Evolutionary conservation across 306 rosid genomes (phyloP).

Genomic region (Fragaria vesca): DNA sequence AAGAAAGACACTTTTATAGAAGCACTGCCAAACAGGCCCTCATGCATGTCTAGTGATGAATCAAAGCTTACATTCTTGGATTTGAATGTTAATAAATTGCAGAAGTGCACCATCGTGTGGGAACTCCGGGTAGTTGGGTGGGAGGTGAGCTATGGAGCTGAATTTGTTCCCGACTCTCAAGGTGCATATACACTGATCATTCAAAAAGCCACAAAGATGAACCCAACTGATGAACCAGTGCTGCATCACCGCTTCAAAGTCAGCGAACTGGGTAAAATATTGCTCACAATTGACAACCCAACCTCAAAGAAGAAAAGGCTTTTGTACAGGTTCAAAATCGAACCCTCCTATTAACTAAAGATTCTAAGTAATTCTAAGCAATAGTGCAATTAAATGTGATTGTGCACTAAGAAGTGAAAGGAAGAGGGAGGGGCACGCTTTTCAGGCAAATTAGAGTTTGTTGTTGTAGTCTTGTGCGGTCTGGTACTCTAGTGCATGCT

Average conservation of each 20-base stretch:
- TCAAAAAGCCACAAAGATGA: conserved; percentile 73
- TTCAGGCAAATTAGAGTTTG: not conserved
- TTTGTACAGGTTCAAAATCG: conserved; percentile 90
- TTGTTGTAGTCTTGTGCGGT: not conserved
- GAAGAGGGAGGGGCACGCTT: conserved; percentile 29
- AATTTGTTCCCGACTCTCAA: conserved; percentile 70
- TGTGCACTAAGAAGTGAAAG: conserved; percentile 17
- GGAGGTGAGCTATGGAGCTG: conserved; percentile 87
- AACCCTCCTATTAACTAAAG: conserved; percentile 53
- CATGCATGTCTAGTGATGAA: not conserved
- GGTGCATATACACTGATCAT: conserved; percentile 61
- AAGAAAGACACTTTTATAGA: not conserved
- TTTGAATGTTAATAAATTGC: conserved; percentile 28
- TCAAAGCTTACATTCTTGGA: not conserved
- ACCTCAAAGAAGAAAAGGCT: conserved; percentile 77
- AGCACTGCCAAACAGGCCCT: not conserved
- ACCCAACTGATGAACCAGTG: conserved; percentile 76
- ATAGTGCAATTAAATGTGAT: not conserved
- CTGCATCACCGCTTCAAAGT: conserved; percentile 67
- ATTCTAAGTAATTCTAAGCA: conserved; percentile 13
- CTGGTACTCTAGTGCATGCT: not conserved
- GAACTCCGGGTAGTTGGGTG: conserved; percentile 97
- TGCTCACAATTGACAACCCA: conserved; percentile 81
- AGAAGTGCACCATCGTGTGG: conserved; percentile 89
- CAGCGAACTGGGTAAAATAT: conserved; percentile 71